A percentile compares a stretch with the other conserved stretches of the same genome.
Evolutionary conservation across 176 grass and related monocot genomes (phyloP).

Genomic region (Zoysia pacifica): DNA sequence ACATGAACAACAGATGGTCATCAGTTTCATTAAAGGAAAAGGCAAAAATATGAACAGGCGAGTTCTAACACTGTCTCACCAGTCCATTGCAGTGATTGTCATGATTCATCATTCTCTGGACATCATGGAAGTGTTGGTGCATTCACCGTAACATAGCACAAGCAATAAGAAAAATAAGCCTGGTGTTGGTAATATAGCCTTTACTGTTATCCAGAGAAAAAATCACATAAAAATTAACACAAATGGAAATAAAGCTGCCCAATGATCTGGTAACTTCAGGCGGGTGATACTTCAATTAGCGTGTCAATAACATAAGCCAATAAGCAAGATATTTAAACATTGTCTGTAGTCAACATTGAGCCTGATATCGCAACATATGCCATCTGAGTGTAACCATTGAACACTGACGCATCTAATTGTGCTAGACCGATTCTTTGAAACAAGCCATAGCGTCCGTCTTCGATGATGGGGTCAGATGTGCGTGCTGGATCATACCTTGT

Average conservation of each 20-base stretch:
- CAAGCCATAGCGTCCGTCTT: conserved; percentile 69
- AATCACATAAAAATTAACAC: too few relatives aligned
- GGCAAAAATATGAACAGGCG: neutral
- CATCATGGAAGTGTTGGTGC: too few relatives aligned
- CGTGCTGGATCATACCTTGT: conserved; percentile 89
- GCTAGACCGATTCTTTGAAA: conserved; percentile 69
- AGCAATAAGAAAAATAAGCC: too few relatives aligned
- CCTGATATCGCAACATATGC: conserved; percentile 73
- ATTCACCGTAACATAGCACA: too few relatives aligned
- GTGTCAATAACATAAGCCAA: neutral
- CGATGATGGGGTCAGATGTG: conserved; percentile 68
- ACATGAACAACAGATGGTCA: neutral
- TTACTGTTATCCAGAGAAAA: too few relatives aligned
- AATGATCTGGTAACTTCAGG: too few relatives aligned
- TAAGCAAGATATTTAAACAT: conserved; percentile 28
- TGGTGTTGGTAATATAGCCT: too few relatives aligned
- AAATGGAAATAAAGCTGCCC: too few relatives aligned
- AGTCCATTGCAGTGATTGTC: too few relatives aligned
- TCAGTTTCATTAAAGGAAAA: neutral
- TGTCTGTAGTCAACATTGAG: conserved; percentile 22
- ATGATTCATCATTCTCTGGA: too few relatives aligned
- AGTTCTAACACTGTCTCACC: too few relatives aligned
- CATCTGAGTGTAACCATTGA: conserved; percentile 95
- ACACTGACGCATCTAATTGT: conserved; percentile 67
- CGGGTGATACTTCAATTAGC: conserved; percentile 10